Evolutionary conservation across 495 filamentous ascomycete genomes (phyloP).

Genomic region (Penicillium diatomitis): DNA sequence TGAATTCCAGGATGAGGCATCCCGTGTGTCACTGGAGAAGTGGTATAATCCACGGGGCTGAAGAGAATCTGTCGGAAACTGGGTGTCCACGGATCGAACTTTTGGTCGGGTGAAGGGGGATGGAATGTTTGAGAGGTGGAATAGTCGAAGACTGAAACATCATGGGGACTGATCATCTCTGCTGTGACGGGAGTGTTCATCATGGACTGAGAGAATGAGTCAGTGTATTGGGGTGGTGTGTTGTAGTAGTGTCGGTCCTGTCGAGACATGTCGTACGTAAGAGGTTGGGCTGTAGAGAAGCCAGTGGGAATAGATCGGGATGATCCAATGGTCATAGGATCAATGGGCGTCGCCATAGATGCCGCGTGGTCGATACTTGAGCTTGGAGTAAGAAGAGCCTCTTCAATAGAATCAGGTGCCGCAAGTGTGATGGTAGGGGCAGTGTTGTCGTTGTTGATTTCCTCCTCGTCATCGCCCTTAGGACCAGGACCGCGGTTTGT

Average conservation of each 20-base stretch:
- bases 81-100: constrained; percentile 30
- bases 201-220: constrained; percentile 26
- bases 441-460: constrained; percentile 8
- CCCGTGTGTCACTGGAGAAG: constrained; percentile 13
- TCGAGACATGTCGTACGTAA: constrained; percentile 26
- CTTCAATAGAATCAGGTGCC: constrained; percentile 21
- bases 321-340: constrained; percentile 10
- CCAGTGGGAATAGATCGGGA: constrained; percentile 12
- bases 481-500: constrained; percentile 27
- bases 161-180: constrained; percentile 25
- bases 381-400: constrained; percentile 22
- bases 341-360: constrained; percentile 22
- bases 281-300: constrained; percentile 24
- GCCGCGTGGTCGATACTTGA: constrained; percentile 26
- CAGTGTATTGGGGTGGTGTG: constrained; percentile 24
- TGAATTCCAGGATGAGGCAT: constrained; percentile 17
- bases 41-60: constrained; percentile 26
- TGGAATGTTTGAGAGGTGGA: constrained; percentile 19
- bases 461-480: constrained; percentile 32
- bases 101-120: constrained; percentile 17
- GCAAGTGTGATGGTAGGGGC: constrained; percentile 5
- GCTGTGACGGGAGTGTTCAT: constrained; percentile 24
- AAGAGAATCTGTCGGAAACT: constrained; percentile 35
- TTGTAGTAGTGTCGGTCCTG: constrained; percentile 25
- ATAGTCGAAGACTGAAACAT: constrained; percentile 27